Base-by-base conservation (phyloP, 164 flowering plant species). In the Vitis labrusca region DNA sequence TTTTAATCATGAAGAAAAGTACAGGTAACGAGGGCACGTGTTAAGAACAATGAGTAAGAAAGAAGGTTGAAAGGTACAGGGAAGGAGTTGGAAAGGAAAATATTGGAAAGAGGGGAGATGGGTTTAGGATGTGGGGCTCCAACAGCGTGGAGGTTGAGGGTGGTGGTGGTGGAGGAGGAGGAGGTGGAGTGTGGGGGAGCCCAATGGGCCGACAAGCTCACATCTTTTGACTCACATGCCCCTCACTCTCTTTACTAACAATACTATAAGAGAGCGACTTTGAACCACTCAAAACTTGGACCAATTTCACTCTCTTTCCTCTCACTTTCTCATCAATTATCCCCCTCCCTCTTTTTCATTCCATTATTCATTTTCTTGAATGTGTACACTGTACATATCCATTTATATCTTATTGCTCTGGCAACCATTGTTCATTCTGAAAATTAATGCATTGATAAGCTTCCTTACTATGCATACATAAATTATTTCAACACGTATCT, bases 191-290 rank as follows among this genome's bases (percentile, higher is more conserved):
- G 16, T 63, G 72, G 63, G 58, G 61, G 64, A 54, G 69, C 67
- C 69, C 59, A 66, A 44, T 54, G 74, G 71, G 63, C 67, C 74
- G 63, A 65, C 74, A 70, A 29, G 65, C 54, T 47, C 58, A 51
- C 61, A 50, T 69, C 69, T 74, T 69, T 71, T 66, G 74, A 75
- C 73, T 61, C 54, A 16, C 58, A 17, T 57, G 49, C 49, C 15
- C 63, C 72, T 48, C 29, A 29, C 51, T 51, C 60, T 67, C 23
- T n/a, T 53, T 53, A 53, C 13, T 17, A 54, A 66, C 50, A 37
- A 51, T 14, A 66, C n/a, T 16, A 19, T 51, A 16, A 10, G 29
- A 44, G 50, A 60, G 52, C 64, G 37, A 44, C 58, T 29, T 61
- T 17, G 52, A 51, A 61, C 52, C 51, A 51, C 59, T 69, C 59